Evolutionary conservation across 2,329 filamentous ascomycete species (phyloP), one percentile per base, ranked within the genome.

Genomic region (Phaeosphaeriaceae sp.): DNA sequence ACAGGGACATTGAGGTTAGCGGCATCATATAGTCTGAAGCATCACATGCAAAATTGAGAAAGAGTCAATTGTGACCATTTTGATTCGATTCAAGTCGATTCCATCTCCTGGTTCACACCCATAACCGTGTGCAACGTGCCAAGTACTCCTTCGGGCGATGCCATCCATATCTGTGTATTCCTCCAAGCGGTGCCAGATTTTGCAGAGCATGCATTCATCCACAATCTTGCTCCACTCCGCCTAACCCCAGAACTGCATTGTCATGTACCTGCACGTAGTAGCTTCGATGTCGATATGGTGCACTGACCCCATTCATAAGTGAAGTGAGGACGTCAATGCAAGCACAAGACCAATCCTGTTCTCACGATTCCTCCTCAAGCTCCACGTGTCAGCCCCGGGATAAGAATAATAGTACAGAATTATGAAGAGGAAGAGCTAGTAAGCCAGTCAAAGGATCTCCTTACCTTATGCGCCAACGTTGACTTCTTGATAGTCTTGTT

Each of bases 391-490:
- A 67, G 58, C 58, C 7, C 19, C 24, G 20, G 51, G 2, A 27
- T 47, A 36, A 56, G 31, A 36, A 42, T 52, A 42, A 55, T 21
- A n/a, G 27, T 24, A 45, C 10, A 24, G 19, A 22, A 15, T 59
- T 46, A 68, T 21, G 31, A 51, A 2, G 31, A 49, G 56, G 57
- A 53, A 48, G 47, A 48, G 24, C 44, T 1, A 42, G 25, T 19
- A 24, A 61, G 49, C 62, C 57, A 65, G 33, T 57, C 56, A 49
- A 57, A 51, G 40, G 66, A 67, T 48, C 42, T 48, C 53, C 61
- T 66, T 53, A 63, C 61, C 58, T 61, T 65, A 2, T 69, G 65
- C 22, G 57, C 53, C 40, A 62, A 54, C 20, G 48, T 49, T 17
- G 31, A 40, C 15, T 40, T 19, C 42, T 57, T 56, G 21, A 36